Evolutionary conservation across 768 basidiomycete genomes (phyloP).

Genomic region (Boletus sp.): DNA sequence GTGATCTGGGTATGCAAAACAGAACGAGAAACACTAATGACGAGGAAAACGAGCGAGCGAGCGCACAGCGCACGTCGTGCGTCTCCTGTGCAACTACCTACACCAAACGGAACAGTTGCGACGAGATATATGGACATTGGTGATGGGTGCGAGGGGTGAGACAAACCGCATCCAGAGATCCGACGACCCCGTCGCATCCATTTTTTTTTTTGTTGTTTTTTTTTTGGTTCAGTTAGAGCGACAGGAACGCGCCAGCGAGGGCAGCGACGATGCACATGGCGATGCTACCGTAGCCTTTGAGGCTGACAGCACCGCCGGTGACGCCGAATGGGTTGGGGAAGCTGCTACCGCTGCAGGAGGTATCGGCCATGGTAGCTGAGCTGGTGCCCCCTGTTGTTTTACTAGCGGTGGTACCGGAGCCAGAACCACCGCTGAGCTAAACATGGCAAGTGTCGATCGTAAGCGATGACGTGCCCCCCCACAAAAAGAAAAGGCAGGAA

Average conservation of each 20-base stretch:
- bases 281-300: neutral
- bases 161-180: neutral
- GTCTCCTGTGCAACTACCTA: too few relatives aligned
- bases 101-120: neutral
- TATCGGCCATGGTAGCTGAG: neutral
- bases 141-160: neutral
- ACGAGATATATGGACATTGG: neutral
- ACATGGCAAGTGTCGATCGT: neutral
- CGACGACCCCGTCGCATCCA: too few relatives aligned
- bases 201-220: neutral
- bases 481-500: too few relatives aligned
- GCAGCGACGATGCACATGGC: conserved; percentile 3
- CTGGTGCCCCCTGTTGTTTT: neutral
- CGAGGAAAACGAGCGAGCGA: neutral
- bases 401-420: neutral
- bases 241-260: conserved; percentile 11
- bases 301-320: neutral
- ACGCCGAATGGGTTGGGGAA: neutral
- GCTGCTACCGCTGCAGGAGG: neutral
- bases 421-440: conserved; percentile 14
- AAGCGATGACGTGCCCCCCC: too few relatives aligned
- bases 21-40: neutral
- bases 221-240: conserved; percentile 1
- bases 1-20: neutral
- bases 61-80: neutral